Base-by-base conservation (phyloP, 768 basidiomycete species). In the Asterophora parasitica region DNA sequence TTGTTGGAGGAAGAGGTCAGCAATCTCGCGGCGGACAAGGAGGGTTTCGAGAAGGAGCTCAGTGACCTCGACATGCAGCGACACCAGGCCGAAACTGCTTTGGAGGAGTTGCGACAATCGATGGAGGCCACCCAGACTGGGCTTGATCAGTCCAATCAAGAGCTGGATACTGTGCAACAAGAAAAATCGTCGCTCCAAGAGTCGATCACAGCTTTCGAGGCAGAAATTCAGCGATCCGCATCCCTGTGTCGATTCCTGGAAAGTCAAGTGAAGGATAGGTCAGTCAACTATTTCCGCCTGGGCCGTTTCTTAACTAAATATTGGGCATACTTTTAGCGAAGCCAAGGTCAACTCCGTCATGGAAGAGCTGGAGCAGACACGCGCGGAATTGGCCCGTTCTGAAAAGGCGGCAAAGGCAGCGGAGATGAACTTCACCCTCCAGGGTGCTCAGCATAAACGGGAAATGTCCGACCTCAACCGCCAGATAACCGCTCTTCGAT, bases 371-470 rank as follows among this genome's bases (percentile, higher is more conserved):
- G 62, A 74, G 63, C 65, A 64, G 38, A 60, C 68, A 23, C 73
- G 70, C 37, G 57, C 65, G 45, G 73, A 76, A 43, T 62, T 81
- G 16, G 67, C 73, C n/a, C 71, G 66, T 35, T 72, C 75, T 20
- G 81, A 86, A 54, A 81, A 82, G 57, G 65, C 72, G 6, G 70
- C 73, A 30, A 83, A 83, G 56, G 69, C 76, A 8, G 79, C 82
- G 0, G 82, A 88, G 59, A 76, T 86, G 45, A 81, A 80, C 48
- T 72, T 87, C 43, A 77, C 78, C 42, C 65, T 89, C 44, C 81
- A 81, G 57, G 66, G 67, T 16, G 77, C 79, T 7, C 85, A 89
- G 46, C 82, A 85, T 48, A 82, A 83, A 50, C 80, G 86, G 38
- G 76, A 80, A 44, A 70, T 81, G 46, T 58, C 75, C 7, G 73